Base-by-base conservation (phyloP, 108 stramenopile species). In the Skeletonema costatum region DNA sequence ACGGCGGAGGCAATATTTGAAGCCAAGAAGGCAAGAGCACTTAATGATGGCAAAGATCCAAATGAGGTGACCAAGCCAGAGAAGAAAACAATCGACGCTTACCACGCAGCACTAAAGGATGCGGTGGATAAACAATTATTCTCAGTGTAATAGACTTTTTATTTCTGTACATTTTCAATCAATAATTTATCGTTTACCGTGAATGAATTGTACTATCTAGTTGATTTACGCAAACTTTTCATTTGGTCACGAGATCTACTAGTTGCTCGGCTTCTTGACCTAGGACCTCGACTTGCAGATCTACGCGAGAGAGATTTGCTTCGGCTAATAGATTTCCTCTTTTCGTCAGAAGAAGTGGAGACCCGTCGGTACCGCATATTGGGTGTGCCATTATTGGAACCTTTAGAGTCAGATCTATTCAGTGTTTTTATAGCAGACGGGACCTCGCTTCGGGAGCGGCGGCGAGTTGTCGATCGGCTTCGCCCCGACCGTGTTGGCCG, bases 271-370 rank as follows among this genome's bases (percentile, higher is more conserved):
- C 53, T 21, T 53, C 5, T 21, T 21, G 51, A 53, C 29, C 51
- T 56, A 25, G 53, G 53, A 17, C 9, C 25, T 7, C 25, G 53
- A 25, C 53, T 56, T 56, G 9, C 21, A 1, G 53, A 56, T 29
- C 53, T 56, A 56, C 53, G 53, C 25, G 53, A 56, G 53, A 56
- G 53, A 8, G 53, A 56, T 10, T 56, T 56, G 25, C 53, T 56
- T 9, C 53, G 53, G 10, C 21, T 56, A 0, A 56, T 2, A 25
- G 53, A 56, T 25, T 56, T 56, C 53, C 5, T 10, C 25, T 29
- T 56, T 2, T 56, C 53, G 9, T 25, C 21, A 25, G 53, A 56
- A n/a, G 53, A 56, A 56, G 8, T 25, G 5, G 53, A 56, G 9
- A 8, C 21, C n/a, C 53, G 53, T 10, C 53, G 53, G 2, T 25